Evolutionary conservation across 768 basidiomycete genomes (phyloP), one percentile per base, ranked within the genome.

Genomic region (Pisolithus tinctorius): DNA sequence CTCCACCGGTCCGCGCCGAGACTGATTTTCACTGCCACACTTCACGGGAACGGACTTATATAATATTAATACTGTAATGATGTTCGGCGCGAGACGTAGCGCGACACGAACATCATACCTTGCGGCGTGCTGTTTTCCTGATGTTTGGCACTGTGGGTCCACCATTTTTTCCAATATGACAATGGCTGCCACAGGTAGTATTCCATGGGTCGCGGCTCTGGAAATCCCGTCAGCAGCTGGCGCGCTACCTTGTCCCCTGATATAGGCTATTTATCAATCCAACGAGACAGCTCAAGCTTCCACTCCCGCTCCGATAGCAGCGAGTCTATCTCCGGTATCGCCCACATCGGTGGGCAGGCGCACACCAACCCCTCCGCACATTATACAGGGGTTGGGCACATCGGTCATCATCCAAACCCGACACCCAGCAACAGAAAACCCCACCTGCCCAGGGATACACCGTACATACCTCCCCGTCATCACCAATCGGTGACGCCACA

Each of bases 91-190:
- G 34, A 34, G 34, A 34, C 13, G 45, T 45, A 26, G 34, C 45
- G 45, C 45, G 7, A 53, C 55, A 47, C 54, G 44, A 17, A 47
- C 48, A 49, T 37, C 30, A 47, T 45, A 48, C 39, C 50, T 37
- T 29, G 42, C 30, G 47, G 37, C 39, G 26, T 34, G 38, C 47
- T 55, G 34, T 37, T 68, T 63, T 61, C 42, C 51, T 41, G 44
- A 20, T 68, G 57, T 68, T 68, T 68, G 66, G 66, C 41, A 42
- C 38, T 68, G 66, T 68, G 66, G 66, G 66, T 68, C 66, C 66
- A 55, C 50, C 8, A 49, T 31, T 48, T 60, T 59, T 62, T 68
- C 65, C 63, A 41, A 47, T 49, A 65, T 61, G 49, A 67, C 54
- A 56, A 56, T 57, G 58, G 46, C 51, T 56, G 40, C 30, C 8